Conservation (phyloP, 495 filamentous ascomycete genomes). For the Aspergillus sclerotioniger region DNA sequence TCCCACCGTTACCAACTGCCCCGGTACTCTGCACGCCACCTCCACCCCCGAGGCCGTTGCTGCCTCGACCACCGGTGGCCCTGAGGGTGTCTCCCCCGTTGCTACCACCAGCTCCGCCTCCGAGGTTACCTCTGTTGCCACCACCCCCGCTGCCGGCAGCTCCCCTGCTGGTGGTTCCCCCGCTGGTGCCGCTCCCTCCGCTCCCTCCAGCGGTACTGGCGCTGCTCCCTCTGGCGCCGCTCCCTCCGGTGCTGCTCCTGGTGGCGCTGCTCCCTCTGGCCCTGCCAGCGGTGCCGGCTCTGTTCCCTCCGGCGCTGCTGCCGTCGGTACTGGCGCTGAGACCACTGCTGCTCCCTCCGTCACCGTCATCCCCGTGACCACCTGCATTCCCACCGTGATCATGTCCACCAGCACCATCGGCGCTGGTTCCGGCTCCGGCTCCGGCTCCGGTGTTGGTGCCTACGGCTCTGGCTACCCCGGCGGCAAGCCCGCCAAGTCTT, state of each 20-base stretch:
- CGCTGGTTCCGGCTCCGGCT: neutral
- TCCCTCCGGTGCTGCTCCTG: slow-evolving; percentile 16
- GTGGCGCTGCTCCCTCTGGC: slow-evolving; percentile 13
- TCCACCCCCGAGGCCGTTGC: slow-evolving; percentile 22
- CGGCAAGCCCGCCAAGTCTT: slow-evolving; percentile 19
- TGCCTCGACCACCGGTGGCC: slow-evolving; percentile 13
- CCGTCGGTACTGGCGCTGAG: slow-evolving; percentile 17
- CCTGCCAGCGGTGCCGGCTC: neutral
- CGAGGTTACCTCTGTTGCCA: slow-evolving; percentile 12
- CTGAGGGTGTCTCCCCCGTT: slow-evolving; percentile 11
- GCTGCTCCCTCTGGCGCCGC: slow-evolving; percentile 14
- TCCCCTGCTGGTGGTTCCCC: neutral
- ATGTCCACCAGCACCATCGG: slow-evolving; percentile 35
- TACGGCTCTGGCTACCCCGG: slow-evolving; percentile 13
- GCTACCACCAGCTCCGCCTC: slow-evolving; percentile 14
- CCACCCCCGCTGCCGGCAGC: slow-evolving; percentile 15
- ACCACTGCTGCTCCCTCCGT: slow-evolving; percentile 7
- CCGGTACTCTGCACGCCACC: slow-evolving; percentile 26
- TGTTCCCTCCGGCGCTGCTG: slow-evolving; percentile 16
- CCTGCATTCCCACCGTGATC: slow-evolving; percentile 45
- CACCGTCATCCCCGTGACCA: slow-evolving; percentile 39
- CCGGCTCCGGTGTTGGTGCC: slow-evolving; percentile 20
- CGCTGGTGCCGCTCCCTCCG: slow-evolving; percentile 9
- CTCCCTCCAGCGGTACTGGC: slow-evolving; percentile 17
- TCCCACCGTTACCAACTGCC: slow-evolving; percentile 59